Evolutionary conservation across 2,329 filamentous ascomycete genomes (phyloP), one percentile per base, ranked within the genome.

Genomic region (Tolypocladium amazonense): DNA sequence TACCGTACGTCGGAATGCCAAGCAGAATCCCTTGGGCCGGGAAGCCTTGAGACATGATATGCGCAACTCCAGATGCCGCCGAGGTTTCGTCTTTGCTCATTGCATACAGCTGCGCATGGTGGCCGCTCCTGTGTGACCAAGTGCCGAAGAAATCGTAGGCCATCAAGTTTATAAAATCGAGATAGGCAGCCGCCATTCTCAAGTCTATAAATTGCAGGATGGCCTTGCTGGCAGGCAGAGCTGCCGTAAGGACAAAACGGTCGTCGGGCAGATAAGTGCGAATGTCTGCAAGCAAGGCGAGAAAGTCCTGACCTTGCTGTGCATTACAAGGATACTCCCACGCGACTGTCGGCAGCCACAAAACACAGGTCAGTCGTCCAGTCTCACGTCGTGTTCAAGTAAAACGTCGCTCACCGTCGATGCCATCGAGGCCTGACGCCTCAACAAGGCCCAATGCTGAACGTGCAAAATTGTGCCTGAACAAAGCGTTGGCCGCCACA

Each of bases 101-200:
- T 1, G 84, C 77, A 68, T 86, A 89, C 1, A 94, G 81, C 69
- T 92, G 89, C 5, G 89, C 84, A 59, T 93, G 90, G 70, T 93
- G 88, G 8, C 89, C 89, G 54, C 83, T 84, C 60, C 81, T 81
- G 37, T 77, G 70, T 1, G 82, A 83, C 89, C 89, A 92, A 4
- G 83, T 78, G 1, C 89, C 89, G 33, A 82, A 85, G 68, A 92
- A 89, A 71, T 94, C 89, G 72, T 92, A 94, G 1, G 89, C 83
- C 82, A 88, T 90, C 41, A 94, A 75, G 70, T 93, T 93, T 70
- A 94, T 76, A 63, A 87, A 81, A 71, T 93, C 88, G 41, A 94
- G 78, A 65, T 89, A 86, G 54, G 82, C 75, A 56, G 86, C 80
- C 14, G 86, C 83, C 60, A 78, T 76, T 27, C 72, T 75, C 14